These are phyloP conservation scores for Phytophthora pistaciae DNA, from an alignment of 352 stramenopile species.

Conservation along the genomic window DNA sequence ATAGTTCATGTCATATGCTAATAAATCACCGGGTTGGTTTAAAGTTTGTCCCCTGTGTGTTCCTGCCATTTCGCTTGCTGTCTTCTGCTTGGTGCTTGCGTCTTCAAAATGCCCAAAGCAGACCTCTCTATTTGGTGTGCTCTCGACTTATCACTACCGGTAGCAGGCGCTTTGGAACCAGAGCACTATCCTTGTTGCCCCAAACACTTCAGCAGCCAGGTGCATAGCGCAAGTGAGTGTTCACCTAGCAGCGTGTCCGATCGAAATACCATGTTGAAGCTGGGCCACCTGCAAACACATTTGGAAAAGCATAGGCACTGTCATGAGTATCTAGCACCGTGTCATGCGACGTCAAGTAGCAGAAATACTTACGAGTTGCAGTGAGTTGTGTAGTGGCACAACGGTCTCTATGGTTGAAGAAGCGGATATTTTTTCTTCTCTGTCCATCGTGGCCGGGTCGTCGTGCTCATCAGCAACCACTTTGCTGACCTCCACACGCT, in stretches of 20 bases:
- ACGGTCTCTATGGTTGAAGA: slow-evolving; percentile 84
- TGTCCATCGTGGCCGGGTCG: slow-evolving; percentile 45
- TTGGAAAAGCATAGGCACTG: not conserved
- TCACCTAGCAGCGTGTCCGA: slow-evolving; percentile 52
- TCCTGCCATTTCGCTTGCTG: not conserved
- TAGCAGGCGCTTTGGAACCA: slow-evolving; percentile 2
- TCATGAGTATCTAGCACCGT: not conserved
- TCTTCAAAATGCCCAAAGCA: slow-evolving; percentile 33
- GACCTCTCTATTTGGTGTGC: slow-evolving; percentile 13
- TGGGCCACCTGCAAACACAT: slow-evolving; percentile 47
- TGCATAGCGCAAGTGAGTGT: not conserved
- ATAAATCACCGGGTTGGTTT: slow-evolving; percentile 38
- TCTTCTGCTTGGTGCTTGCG: slow-evolving; percentile 8
- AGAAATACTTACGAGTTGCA: slow-evolving; percentile 59
- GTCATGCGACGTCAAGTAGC: not conserved
- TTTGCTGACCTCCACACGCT: slow-evolving; percentile 43
- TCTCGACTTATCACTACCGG: slow-evolving; percentile 1
- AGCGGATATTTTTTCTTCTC: slow-evolving; percentile 66
- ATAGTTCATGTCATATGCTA: slow-evolving; percentile 22
- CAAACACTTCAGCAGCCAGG: not conserved
- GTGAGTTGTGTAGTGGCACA: slow-evolving; percentile 72
- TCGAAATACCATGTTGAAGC: slow-evolving; percentile 64
- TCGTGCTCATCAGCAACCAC: slow-evolving; percentile 33
- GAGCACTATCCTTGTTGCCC: not conserved
- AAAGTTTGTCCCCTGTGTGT: slow-evolving; percentile 12